Evolutionary conservation across 352 stramenopile species (phyloP).

Genomic region (Globisporangium ultimum): DNA sequence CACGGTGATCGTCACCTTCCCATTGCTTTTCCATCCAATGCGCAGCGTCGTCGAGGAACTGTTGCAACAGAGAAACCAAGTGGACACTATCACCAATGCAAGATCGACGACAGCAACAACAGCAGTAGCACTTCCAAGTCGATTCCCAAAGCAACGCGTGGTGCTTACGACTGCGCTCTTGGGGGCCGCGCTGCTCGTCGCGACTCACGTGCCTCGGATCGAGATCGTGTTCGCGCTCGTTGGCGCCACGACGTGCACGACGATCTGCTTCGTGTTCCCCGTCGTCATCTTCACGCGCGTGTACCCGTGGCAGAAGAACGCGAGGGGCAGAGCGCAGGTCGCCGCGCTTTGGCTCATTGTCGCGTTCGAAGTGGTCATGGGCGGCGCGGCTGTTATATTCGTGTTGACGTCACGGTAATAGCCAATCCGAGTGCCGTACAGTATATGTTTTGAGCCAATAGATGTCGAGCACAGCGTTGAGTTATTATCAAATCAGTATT

Average conservation of each 20-base stretch:
- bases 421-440: not conserved
- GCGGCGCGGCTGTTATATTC: not conserved
- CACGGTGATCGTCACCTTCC: conserved; percentile 45
- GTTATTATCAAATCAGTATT: no score
- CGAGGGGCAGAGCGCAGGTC: conserved; percentile 12
- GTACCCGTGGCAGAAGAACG: conserved; percentile 34
- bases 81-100: not conserved
- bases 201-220: conserved; percentile 34
- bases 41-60: conserved; percentile 32
- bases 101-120: no score
- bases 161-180: conserved; percentile 19
- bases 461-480: no score
- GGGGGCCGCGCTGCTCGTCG: conserved; percentile 23
- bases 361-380: conserved; percentile 1
- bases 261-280: conserved; percentile 52
- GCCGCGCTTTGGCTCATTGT: conserved; percentile 10
- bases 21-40: conserved; percentile 48
- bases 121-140: not conserved
- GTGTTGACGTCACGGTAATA: not conserved
- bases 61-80: conserved; percentile 7
- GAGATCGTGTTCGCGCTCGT: conserved; percentile 53
- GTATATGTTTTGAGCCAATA: no score
- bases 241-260: conserved; percentile 38
- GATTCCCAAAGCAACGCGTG: conserved; percentile 4
- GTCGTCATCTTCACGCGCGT: conserved; percentile 39